Conservation (phyloP, 164 flowering plant species). For the Warburgia ugandensis region DNA sequence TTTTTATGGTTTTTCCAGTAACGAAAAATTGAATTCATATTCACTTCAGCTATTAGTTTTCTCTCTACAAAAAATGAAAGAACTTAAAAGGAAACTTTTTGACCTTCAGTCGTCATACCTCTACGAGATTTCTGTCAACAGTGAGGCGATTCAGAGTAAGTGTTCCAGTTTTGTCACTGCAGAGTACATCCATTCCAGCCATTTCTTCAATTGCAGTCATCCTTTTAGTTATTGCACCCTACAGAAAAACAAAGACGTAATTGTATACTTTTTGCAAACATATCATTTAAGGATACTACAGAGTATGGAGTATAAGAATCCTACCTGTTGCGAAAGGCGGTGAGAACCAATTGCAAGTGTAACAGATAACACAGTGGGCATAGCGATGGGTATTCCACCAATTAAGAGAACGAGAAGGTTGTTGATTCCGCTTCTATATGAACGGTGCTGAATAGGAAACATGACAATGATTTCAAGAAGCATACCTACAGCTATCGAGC, state of each 20-base stretch:
- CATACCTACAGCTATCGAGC: constrained; percentile 84
- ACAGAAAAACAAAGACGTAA: constrained; percentile 7
- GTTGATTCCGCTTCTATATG: constrained; percentile 69
- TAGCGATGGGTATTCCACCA: constrained; percentile 89
- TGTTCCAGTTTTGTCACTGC: constrained; percentile 91
- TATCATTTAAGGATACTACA: not conserved
- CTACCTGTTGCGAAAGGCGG: constrained; percentile 75
- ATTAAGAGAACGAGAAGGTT: constrained; percentile 84
- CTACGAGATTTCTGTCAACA: constrained; percentile 67
- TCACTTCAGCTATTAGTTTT: not conserved
- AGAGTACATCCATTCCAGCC: constrained; percentile 93
- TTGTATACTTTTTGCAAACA: not conserved
- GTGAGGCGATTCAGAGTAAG: constrained; percentile 80
- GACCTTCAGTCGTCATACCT: constrained; percentile 31
- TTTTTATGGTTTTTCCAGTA: too few species aligned
- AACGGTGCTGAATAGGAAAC: constrained; percentile 67
- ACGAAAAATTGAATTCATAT: too few species aligned
- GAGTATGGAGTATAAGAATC: not conserved
- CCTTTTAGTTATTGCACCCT: constrained; percentile 89
- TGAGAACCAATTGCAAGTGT: constrained; percentile 92
- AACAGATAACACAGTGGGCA: constrained; percentile 88
- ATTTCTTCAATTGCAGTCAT: constrained; percentile 94
- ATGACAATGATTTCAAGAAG: constrained; percentile 78
- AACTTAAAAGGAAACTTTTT: not conserved
- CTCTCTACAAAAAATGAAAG: not conserved